Base-by-base conservation (phyloP, 768 basidiomycete genomes). In the Pulveroboletus sp. region DNA sequence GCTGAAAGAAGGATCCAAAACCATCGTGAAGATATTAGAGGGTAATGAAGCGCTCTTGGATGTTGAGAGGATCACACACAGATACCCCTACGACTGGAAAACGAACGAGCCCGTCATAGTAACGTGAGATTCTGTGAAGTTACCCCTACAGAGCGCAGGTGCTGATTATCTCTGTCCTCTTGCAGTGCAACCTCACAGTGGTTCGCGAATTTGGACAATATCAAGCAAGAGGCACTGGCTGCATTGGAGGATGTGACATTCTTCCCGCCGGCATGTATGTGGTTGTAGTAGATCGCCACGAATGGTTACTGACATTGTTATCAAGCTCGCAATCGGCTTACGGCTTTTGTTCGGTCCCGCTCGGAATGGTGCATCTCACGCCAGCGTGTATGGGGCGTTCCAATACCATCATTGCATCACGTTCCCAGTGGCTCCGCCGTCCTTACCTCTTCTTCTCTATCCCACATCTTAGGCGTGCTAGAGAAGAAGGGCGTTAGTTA, bases 321-420 rank as follows among this genome's bases (percentile, higher is more conserved):
- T 36, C 6, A 54, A 96, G 94, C 93, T 3, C 83, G 86, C 9
- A 87, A 85, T 39, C 85, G 93, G n/a, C 81, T 99, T 10, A 85
- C 91, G 55, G 75, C 93, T 0, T 95, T 92, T 65, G 76, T 97
- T 44, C 79, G 74, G 2, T 86, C 86, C 1, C 89, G 95, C 11
- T 92, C 93, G 0, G 95, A 99, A 71, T 99, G 95, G 95, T 99
- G 95, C 62, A 97, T 99, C 48, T 98, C 95, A 34, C 86, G 95
- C 6, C 95, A 99, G 63, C 86, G 95, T 26, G 87, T 89, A 17
- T 99, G 95, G 95, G 95, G 95, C 17, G 90, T 96, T 1, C 95
- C 95, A 5, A 97, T 99, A 51, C 95, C 94, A 3, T 85, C 89
- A 3, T 70, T 99, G 2, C 78, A 92, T 61, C 82, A 86, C 61